phyloP scores from a whole-genome alignment of 768 basidiomycete genomes.

The Phylloporus sp. region DNA sequence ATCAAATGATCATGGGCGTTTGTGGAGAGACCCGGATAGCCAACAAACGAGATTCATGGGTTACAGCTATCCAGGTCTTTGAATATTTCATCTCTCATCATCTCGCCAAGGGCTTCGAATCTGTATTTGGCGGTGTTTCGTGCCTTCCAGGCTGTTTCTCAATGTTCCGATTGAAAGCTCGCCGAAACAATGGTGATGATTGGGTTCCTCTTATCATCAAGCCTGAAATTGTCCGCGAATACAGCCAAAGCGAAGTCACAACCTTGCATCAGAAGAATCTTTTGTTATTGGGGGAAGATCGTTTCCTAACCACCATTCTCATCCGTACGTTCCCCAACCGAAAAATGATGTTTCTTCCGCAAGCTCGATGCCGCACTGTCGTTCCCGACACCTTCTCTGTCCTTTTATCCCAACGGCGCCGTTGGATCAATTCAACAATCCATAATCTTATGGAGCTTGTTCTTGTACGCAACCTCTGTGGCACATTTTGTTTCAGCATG shows the following conservation, averaged over 20 bases:
- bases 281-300: constrained; percentile 94
- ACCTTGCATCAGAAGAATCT: constrained; percentile 98
- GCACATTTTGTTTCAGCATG: constrained; percentile 99
- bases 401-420: constrained; percentile 91
- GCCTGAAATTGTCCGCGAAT: constrained; percentile 95
- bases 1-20: constrained; percentile 98
- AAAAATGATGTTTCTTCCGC: constrained; percentile 99
- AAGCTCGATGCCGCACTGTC: constrained; percentile 91
- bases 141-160: constrained; percentile 99
- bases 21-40: constrained; percentile 99
- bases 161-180: constrained; percentile 97
- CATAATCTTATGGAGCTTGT: constrained; percentile 99
- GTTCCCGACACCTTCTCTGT: constrained; percentile 94
- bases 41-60: constrained; percentile 98
- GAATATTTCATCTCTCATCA: constrained; percentile 99
- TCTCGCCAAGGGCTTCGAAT: constrained; percentile 96
- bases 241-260: constrained; percentile 89
- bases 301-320: constrained; percentile 95
- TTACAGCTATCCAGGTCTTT: constrained; percentile 96
- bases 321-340: constrained; percentile 96
- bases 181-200: constrained; percentile 83
- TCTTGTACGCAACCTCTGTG: constrained; percentile 93
- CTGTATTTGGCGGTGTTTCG: constrained; percentile 98
- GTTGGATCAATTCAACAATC: constrained; percentile 99
- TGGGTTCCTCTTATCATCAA: constrained; percentile 98